Base-by-base conservation (phyloP, 805 yeast species). In the Tetrapisispora arboricola region DNA sequence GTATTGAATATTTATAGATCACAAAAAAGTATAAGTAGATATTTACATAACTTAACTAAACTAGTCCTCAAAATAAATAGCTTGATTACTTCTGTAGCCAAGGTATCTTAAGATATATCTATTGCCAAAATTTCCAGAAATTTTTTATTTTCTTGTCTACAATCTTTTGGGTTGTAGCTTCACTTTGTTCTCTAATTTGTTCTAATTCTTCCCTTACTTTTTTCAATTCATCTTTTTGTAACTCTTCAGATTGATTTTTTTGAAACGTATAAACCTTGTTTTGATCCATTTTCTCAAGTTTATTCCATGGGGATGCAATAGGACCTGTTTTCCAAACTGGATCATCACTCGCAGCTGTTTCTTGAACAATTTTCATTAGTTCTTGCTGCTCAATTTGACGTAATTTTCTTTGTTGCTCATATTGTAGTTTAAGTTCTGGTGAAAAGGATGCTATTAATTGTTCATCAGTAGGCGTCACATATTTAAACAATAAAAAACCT, bases 261-360 rank as follows among this genome's bases (percentile, higher is more conserved):
- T 65, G 24, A 76, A 83, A 44, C 10, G 49, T 48, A 34, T 34
- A 22, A 58, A 58, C 45, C 67, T 70, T 53, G 36, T 73, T 70
- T 43, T 70, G 54, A 25, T 51, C 49, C 22, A 32, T 8, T 13
- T 5, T 11, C 32, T 45, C 51, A 38, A 55, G 55, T 30, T 49
- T 51, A 40, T 73, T 90, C 73, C 83, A 81, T 0, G 94, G 92
- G 1, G 80, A 72, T 33, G 67, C 64, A 29, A 84, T 71, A 1
- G 76, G 66, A 0, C 88, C 94, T 0, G 94, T 77, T 56, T 73
- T 80, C 94, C 94, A 84, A 37, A 83, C 76, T 0, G 94, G 94
- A 42, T 82, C 86, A 49, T 78, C 70, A 13, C 86, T 78, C 1
- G 72, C 68, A 2, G 85, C 62, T 0, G 92, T 82, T 46, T 71